Conservation (phyloP, 495 filamentous ascomycete species). For the Neurospora hispaniola region DNA sequence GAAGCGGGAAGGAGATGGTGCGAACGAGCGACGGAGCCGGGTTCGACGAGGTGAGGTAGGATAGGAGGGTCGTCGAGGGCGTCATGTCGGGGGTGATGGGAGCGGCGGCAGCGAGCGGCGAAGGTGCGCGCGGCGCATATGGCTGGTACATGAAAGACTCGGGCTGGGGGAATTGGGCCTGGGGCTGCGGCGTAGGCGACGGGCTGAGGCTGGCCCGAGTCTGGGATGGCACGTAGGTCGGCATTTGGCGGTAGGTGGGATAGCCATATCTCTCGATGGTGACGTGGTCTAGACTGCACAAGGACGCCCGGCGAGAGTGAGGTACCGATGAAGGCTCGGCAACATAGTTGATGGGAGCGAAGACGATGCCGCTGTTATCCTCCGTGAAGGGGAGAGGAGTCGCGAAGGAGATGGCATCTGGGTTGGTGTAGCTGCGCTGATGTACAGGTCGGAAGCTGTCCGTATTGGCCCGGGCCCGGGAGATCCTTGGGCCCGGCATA, state of each 20-base stretch:
- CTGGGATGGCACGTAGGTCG: slow-evolving; percentile 48
- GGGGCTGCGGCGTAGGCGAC: slow-evolving; percentile 19
- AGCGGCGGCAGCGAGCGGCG: slow-evolving; percentile 36
- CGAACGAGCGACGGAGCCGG: slow-evolving; percentile 74
- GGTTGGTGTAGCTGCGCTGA: slow-evolving; percentile 58
- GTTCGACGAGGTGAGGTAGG: slow-evolving; percentile 67
- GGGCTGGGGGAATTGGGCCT: slow-evolving; percentile 23
- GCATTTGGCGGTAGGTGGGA: slow-evolving; percentile 71
- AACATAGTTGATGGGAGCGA: slow-evolving; percentile 59
- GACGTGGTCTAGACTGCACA: slow-evolving; percentile 56
- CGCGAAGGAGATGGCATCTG: slow-evolving; percentile 45
- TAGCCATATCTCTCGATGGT: slow-evolving; percentile 61
- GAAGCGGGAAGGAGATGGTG: slow-evolving; percentile 58
- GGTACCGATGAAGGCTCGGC: slow-evolving; percentile 29
- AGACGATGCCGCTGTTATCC: slow-evolving; percentile 34
- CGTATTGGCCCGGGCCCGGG: slow-evolving; percentile 16
- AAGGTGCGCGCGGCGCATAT: slow-evolving; percentile 35
- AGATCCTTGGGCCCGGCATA: slow-evolving; percentile 11
- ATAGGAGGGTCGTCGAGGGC: slow-evolving; percentile 59
- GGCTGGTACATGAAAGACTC: slow-evolving; percentile 37
- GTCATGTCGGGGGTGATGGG: slow-evolving; percentile 27
- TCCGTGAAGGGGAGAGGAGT: slow-evolving; percentile 31
- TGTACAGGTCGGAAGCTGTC: slow-evolving; percentile 37
- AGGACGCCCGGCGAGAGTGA: slow-evolving; percentile 53
- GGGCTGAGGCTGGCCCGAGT: slow-evolving; percentile 21